Percentiles rank a stretch among this genome's conserved stretches.
Evolutionary conservation across 352 stramenopile species (phyloP).

Genomic region (Lagenidium sp.): DNA sequence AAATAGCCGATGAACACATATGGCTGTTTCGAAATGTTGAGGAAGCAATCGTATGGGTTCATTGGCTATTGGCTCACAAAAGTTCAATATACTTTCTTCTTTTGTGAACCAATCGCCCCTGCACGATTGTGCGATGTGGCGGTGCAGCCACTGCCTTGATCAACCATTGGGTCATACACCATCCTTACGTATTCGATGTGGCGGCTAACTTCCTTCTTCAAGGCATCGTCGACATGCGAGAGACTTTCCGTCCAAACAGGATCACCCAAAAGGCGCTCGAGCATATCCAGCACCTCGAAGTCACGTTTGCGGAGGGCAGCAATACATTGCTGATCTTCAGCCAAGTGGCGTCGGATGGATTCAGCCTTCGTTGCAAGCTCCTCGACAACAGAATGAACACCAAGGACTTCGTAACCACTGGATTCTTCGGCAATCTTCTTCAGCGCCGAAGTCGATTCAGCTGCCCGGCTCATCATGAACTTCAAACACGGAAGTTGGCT

Average conservation of each 20-base stretch:
- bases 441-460: constrained; percentile 32
- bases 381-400: constrained; percentile 35
- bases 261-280: constrained; percentile 16
- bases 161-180: constrained; percentile 37
- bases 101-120: too few relatives aligned
- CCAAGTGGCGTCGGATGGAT: constrained; percentile 24
- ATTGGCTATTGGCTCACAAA: too few relatives aligned
- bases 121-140: too few relatives aligned
- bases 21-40: too few relatives aligned
- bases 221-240: constrained; percentile 19
- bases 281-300: constrained; percentile 28
- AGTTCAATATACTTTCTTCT: too few relatives aligned
- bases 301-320: constrained; percentile 36
- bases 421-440: constrained; percentile 30
- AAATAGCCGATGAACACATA: too few relatives aligned
- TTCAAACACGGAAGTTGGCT: constrained; percentile 71
- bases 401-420: constrained; percentile 37
- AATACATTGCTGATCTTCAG: constrained; percentile 43
- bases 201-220: constrained; percentile 44
- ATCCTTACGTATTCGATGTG: constrained; percentile 59
- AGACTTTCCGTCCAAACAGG: constrained; percentile 16
- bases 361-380: constrained; percentile 39
- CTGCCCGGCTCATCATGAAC: constrained; percentile 64
- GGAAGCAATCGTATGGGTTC: too few relatives aligned
- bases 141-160: too few relatives aligned